Conservation (phyloP, 257 asterid genomes). For the Buddleja alternifolia region DNA sequence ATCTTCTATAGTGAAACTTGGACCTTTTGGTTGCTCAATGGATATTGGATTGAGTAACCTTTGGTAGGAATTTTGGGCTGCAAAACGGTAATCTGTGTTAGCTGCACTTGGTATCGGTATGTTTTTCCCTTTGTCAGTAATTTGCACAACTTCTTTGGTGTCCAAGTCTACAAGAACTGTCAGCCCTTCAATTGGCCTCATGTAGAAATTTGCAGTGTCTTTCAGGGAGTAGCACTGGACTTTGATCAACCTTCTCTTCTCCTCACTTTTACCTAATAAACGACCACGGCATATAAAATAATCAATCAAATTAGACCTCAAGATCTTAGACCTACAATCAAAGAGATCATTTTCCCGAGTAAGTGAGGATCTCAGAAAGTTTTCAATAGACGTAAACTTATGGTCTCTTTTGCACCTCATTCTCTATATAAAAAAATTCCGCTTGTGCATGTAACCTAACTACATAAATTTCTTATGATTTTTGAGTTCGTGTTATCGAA, state of each 20-base stretch:
- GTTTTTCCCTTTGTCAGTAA: slow-evolving; percentile 60
- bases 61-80: slow-evolving; percentile 62
- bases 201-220: slow-evolving; percentile 91
- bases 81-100: slow-evolving; percentile 79
- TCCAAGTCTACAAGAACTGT: slow-evolving; percentile 81
- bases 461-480: no score
- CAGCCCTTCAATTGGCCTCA: slow-evolving; percentile 96
- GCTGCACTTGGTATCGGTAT: slow-evolving; percentile 85
- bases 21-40: slow-evolving; percentile 77
- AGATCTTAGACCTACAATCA: no score
- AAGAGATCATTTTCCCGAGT: no score
- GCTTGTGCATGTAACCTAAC: no score
- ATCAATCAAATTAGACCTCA: neutral
- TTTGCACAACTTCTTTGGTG: slow-evolving; percentile 62
- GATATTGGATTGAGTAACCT: slow-evolving; percentile 79
- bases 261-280: slow-evolving; percentile 66
- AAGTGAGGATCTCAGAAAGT: no score
- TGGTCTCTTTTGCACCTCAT: no score
- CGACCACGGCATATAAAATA: neutral
- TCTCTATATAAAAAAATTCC: no score
- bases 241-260: slow-evolving; percentile 69
- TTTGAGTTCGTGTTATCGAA: no score
- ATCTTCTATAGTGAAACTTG: slow-evolving; percentile 59
- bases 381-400: no score
- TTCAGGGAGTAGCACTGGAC: slow-evolving; percentile 79